phyloP scores from a whole-genome alignment of 306 rosid genomes.

The Begonia fuchsioides region DNA sequence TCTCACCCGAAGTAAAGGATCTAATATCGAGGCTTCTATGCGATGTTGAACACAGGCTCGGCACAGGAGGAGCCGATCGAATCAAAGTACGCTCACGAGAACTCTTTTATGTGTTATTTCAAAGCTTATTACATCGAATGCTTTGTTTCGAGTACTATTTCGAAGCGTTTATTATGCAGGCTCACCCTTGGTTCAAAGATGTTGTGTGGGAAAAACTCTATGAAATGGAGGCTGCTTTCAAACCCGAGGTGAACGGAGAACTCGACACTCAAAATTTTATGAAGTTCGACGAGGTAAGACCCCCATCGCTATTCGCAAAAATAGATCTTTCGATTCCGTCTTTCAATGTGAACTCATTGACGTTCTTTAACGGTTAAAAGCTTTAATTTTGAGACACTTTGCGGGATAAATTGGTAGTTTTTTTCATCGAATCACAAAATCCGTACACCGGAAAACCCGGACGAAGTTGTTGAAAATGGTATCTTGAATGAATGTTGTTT shows the following conservation, averaged over 20 bases:
- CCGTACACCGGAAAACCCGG: too few relatives aligned
- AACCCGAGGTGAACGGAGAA: slow-evolving; percentile 72
- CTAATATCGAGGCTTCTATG: slow-evolving; percentile 70
- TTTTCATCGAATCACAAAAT: too few relatives aligned
- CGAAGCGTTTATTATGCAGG: slow-evolving; percentile 24
- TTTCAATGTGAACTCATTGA: too few relatives aligned
- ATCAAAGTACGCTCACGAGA: slow-evolving; percentile 33
- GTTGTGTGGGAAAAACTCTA: slow-evolving; percentile 59
- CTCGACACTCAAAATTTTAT: slow-evolving; percentile 96
- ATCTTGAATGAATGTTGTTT: slow-evolving; percentile 14
- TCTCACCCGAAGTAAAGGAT: slow-evolving; percentile 78
- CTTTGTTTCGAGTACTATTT: too few relatives aligned
- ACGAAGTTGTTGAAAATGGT: too few relatives aligned
- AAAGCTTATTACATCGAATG: too few relatives aligned
- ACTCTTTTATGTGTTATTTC: too few relatives aligned
- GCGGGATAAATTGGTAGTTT: too few relatives aligned
- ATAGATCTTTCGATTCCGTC: too few relatives aligned
- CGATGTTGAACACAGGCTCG: slow-evolving; percentile 65
- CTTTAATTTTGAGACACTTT: too few relatives aligned
- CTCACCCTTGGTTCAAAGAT: slow-evolving; percentile 91
- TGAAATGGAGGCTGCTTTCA: slow-evolving; percentile 81
- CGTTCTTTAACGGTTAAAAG: too few relatives aligned
- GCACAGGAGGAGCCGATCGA: slow-evolving; percentile 53
- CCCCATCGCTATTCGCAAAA: background rate
- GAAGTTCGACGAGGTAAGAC: slow-evolving; percentile 76